phyloP scores from a whole-genome alignment of 163 green algal genomes.

The Scenedesmus sp. region DNA sequence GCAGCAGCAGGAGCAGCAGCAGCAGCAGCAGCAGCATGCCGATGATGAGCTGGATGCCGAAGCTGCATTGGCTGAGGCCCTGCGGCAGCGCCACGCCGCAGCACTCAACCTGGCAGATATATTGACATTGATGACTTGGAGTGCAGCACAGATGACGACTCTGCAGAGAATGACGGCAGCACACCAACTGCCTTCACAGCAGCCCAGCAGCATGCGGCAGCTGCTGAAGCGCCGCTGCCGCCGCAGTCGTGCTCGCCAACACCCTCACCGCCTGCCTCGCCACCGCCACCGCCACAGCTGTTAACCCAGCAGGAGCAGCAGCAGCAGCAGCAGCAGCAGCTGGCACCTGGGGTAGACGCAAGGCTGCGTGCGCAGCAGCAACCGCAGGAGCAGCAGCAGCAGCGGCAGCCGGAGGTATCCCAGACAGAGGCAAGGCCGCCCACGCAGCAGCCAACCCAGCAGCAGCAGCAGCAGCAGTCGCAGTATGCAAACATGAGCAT shows the following conservation, averaged over 20 bases:
- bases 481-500: too few species aligned
- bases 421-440: neutral
- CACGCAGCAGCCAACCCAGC: neutral
- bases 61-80: neutral
- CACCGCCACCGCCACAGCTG: neutral
- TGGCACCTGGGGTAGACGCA: neutral
- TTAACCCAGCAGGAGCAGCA: neutral
- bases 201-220: neutral
- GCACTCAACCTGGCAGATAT: neutral
- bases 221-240: neutral
- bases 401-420: neutral
- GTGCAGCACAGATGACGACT: neutral
- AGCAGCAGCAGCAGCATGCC: too few species aligned
- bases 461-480: neutral
- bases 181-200: neutral
- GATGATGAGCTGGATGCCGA: neutral
- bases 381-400: neutral
- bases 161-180: neutral
- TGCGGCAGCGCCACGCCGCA: neutral
- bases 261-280: neutral
- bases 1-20: neutral
- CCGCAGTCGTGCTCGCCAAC: neutral
- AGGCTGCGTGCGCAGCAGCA: neutral
- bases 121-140: neutral
- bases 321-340: constrained; percentile 4